Conservation (phyloP, 192 early-diverging fungal species). For the Chytriomyces sp. region DNA sequence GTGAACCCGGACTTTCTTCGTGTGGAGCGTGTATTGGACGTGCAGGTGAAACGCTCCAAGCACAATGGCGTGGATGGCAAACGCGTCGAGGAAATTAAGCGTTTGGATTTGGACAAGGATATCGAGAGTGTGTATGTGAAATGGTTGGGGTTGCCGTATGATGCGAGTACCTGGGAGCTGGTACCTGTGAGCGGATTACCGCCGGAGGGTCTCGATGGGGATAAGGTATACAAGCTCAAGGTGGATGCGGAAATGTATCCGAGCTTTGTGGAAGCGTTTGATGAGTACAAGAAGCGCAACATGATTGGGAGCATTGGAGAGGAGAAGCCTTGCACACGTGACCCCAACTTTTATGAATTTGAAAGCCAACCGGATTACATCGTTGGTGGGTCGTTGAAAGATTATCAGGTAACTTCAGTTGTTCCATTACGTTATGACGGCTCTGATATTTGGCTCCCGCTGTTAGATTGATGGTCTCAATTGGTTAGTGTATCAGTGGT, state of each 20-base stretch:
- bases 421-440: not conserved
- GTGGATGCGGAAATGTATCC: conserved; percentile 32
- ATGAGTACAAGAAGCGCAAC: conserved; percentile 37
- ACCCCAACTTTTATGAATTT: conserved; percentile 48
- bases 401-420: conserved; percentile 63
- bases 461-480: conserved; percentile 34
- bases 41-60: not conserved
- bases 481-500: conserved; percentile 73
- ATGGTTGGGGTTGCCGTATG: conserved; percentile 61
- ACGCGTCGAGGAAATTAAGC: conserved; percentile 1
- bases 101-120: conserved; percentile 37
- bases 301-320: conserved; percentile 32
- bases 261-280: conserved; percentile 36
- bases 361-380: conserved; percentile 58
- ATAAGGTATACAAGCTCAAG: conserved; percentile 40
- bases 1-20: conserved; percentile 25
- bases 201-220: not conserved
- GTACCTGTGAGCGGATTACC: not conserved
- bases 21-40: conserved; percentile 47
- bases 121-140: conserved; percentile 63
- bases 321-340: conserved; percentile 24
- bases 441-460: not conserved
- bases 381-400: conserved; percentile 58
- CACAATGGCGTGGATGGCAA: not conserved
- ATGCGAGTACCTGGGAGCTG: conserved; percentile 44